Base-by-base conservation (phyloP, 768 basidiomycete genomes). In the Baorangia bicolor region DNA sequence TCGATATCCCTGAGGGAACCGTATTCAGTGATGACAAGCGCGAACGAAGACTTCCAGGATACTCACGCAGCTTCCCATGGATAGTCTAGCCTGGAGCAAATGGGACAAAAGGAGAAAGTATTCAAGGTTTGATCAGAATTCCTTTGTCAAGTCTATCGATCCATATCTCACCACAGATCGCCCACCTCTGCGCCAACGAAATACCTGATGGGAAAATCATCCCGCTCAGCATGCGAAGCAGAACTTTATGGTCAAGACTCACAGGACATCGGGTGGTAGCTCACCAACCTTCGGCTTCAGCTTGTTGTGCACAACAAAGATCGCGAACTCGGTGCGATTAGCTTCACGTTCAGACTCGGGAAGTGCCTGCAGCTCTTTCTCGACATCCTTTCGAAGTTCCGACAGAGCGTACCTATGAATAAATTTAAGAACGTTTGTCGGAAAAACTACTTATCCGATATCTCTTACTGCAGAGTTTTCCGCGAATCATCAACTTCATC, bases 271-370 rank as follows among this genome's bases (percentile, higher is more conserved):
- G 2, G 77, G 62, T 3, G 94, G 90, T 35, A 99, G 74, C 42
- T 83, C 73, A 27, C 85, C 94, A 34, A 86, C 69, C 75, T 99
- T 99, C 31, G 78, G 76, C 75, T 98, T 98, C 57, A 85, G 77
- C 76, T 98, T 98, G 78, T 94, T 92, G 74, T 94, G 91, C 25
- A 95, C 92, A 44, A 98, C 96, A 66, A 98, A 99, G 60, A 98
- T 78, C 2, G 84, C 95, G 57, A 99, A 93, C 69, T 89, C 78
- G 27, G 96, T 94, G 56, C 82, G 81, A 20, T 86, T 74, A 1
- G 81, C 81, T n/a, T 87, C 83, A 48, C 88, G 86, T 61, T 94
- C 86, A 18, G 81, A 72, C 70, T 91, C 89, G 5, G 90, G 86
- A 53, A 85, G 79, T 12, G 70, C 69, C 28, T 82, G 72, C 14